Conservation (phyloP, 73 alveolate genomes). For the Diophrys appendiculata region DNA sequence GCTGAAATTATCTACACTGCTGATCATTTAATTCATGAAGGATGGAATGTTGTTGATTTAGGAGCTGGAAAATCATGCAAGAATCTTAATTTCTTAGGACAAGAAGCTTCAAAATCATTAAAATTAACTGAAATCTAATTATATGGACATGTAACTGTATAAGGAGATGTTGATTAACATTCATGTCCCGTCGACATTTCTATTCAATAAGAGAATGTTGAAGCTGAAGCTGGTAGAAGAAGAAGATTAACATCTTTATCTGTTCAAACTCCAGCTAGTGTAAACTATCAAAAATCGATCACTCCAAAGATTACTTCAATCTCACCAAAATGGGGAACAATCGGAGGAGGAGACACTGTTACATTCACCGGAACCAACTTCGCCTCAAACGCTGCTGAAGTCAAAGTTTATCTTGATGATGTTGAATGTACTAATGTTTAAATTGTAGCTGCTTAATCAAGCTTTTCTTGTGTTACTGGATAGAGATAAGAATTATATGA, state of each 20-base stretch:
- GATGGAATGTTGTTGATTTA: background rate
- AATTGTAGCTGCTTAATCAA: conserved; percentile 29
- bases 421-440: conserved; percentile 45
- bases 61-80: background rate
- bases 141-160: background rate
- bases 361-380: conserved; percentile 55
- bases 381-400: conserved; percentile 34
- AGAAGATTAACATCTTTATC: background rate
- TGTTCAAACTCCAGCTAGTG: conserved; percentile 5
- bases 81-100: background rate
- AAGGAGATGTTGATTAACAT: background rate
- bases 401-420: conserved; percentile 61
- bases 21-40: background rate
- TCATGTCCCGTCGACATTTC: background rate
- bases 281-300: conserved; percentile 40
- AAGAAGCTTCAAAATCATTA: background rate
- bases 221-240: no score
- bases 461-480: conserved; percentile 56
- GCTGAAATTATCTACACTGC: background rate
- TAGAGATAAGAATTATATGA: conserved; percentile 34
- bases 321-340: conserved; percentile 46
- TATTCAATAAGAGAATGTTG: no score
- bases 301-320: conserved; percentile 47
- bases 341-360: conserved; percentile 53
- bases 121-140: background rate